These are phyloP conservation scores for Melastoma candidum DNA, from an alignment of 441 rosid genomes.

Conservation along the genomic window DNA sequence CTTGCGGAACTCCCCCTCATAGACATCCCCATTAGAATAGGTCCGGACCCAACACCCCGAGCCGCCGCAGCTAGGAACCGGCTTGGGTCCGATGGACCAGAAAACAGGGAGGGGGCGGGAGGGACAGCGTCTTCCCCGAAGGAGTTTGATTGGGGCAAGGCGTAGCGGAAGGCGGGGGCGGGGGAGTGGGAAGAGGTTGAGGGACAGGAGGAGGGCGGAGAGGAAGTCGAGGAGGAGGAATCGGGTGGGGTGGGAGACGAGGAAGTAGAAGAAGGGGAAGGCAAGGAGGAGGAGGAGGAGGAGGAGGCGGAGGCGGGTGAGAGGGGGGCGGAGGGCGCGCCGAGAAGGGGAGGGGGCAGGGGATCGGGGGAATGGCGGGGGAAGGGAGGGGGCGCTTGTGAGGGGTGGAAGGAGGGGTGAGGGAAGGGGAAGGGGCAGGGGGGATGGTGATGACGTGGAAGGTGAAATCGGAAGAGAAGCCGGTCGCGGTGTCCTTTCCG, in stretches of 20 bases:
- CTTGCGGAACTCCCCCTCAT: conserved; percentile 74
- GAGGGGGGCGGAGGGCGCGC: conserved; percentile 25
- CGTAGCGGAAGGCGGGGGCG: conserved; percentile 46
- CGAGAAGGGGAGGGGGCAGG: conserved; percentile 32
- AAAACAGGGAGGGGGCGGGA: conserved; percentile 55
- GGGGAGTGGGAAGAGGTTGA: conserved; percentile 69
- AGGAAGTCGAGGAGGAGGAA: conserved; percentile 67
- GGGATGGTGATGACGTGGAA: conserved; percentile 15
- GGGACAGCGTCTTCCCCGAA: conserved; percentile 19
- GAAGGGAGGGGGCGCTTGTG: conserved; percentile 47
- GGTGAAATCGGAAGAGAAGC: conserved; percentile 89
- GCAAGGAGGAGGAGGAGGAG: conserved; percentile 42
- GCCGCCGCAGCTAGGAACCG: conserved; percentile 38
- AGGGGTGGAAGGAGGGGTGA: conserved; percentile 33
- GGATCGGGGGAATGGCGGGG: conserved; percentile 13
- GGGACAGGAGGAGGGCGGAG: conserved; percentile 55
- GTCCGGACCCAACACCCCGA: conserved; percentile 86
- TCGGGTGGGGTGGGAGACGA: conserved; percentile 70
- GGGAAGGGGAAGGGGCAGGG: background rate
- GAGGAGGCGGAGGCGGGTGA: conserved; percentile 51
- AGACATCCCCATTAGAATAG: conserved; percentile 77
- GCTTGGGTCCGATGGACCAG: conserved; percentile 86
- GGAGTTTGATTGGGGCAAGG: conserved; percentile 60
- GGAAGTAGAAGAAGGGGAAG: conserved; percentile 62
- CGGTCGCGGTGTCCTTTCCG: conserved; percentile 92